phyloP scores from a whole-genome alignment of 768 basidiomycete genomes.

The Pleurotus sapidus region DNA sequence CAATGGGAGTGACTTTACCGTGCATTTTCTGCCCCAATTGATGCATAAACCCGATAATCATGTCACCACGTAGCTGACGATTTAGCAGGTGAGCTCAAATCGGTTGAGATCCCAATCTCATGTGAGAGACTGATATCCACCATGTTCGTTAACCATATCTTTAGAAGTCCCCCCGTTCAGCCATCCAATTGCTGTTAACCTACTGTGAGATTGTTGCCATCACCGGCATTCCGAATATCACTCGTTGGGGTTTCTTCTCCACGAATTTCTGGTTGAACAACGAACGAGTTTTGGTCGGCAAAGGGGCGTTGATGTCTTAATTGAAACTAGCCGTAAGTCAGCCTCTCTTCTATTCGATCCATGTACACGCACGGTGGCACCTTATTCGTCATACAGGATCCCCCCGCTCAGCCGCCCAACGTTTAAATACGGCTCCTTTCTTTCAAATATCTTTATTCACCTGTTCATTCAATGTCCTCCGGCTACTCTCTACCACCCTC shows the following conservation, averaged over 20 bases:
- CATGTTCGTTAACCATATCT: background rate
- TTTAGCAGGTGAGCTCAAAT: background rate
- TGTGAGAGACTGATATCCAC: conserved; percentile 4
- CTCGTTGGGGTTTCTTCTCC: no score
- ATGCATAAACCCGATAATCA: conserved; percentile 2
- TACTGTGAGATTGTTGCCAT: conserved; percentile 1
- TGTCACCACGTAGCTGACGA: conserved; percentile 1
- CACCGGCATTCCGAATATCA: no score
- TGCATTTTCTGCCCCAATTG: background rate
- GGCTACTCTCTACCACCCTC: conserved; percentile 30
- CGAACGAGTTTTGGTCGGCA: background rate
- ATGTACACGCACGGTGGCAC: conserved; percentile 16
- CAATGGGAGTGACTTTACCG: no score
- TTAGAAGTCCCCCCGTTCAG: conserved; percentile 1
- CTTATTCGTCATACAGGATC: background rate
- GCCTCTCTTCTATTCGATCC: conserved; percentile 14
- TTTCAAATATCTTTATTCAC: conserved; percentile 20
- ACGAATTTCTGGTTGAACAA: no score
- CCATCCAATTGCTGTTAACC: background rate
- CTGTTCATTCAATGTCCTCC: conserved; percentile 28
- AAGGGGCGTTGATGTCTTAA: background rate
- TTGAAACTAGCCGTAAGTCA: conserved; percentile 12
- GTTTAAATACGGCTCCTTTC: background rate
- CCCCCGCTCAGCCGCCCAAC: background rate
- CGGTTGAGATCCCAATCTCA: conserved; percentile 6